A percentile compares a stretch with the other conserved stretches of the same genome.
These are phyloP conservation scores for Trypanosoma cruzi DNA, from an alignment of 208 protist species.

Conservation along the genomic window DNA sequence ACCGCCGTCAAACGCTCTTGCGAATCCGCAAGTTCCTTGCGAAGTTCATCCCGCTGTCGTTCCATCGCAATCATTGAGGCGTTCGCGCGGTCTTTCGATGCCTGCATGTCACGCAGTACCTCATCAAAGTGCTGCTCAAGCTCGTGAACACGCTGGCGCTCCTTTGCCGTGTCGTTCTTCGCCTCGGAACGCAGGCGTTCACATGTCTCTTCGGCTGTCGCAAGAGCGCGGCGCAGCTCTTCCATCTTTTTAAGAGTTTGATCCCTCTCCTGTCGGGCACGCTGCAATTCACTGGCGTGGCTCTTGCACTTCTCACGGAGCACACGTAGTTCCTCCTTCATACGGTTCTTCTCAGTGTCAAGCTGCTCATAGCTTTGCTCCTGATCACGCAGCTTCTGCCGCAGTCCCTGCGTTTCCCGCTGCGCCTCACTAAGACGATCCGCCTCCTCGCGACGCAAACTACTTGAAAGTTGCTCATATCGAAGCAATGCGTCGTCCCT, in stretches of 20 bases:
- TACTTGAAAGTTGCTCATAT: conserved; percentile 64
- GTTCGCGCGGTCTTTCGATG: conserved; percentile 15
- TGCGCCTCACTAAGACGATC: conserved; percentile 31
- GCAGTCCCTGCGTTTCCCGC: conserved; percentile 13
- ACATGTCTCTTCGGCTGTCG: conserved; percentile 7
- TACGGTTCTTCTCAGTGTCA: conserved; percentile 7
- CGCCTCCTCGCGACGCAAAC: conserved; percentile 42
- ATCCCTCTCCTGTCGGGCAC: conserved; percentile 25
- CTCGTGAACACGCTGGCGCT: conserved; percentile 16
- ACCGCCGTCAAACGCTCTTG: conserved; percentile 26
- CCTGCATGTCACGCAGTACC: conserved; percentile 18
- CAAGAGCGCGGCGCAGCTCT: conserved; percentile 31
- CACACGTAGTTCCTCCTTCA: conserved; percentile 26
- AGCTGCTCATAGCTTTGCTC: conserved; percentile 22
- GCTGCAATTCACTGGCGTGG: conserved; percentile 17
- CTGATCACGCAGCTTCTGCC: conserved; percentile 17
- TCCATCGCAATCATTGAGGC: conserved; percentile 22
- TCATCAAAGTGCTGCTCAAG: conserved; percentile 23
- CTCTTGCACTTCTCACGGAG: conserved; percentile 23
- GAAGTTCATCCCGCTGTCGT: conserved; percentile 35
- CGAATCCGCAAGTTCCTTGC: conserved; percentile 34
- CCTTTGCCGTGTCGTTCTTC: conserved; percentile 7
- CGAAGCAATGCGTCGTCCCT: conserved; percentile 71
- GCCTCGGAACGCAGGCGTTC: conserved; percentile 13
- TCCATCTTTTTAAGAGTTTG: conserved; percentile 24